These are phyloP conservation scores for Phytophthora sojae DNA, from an alignment of 352 stramenopile genomes.

Conservation along the genomic window DNA sequence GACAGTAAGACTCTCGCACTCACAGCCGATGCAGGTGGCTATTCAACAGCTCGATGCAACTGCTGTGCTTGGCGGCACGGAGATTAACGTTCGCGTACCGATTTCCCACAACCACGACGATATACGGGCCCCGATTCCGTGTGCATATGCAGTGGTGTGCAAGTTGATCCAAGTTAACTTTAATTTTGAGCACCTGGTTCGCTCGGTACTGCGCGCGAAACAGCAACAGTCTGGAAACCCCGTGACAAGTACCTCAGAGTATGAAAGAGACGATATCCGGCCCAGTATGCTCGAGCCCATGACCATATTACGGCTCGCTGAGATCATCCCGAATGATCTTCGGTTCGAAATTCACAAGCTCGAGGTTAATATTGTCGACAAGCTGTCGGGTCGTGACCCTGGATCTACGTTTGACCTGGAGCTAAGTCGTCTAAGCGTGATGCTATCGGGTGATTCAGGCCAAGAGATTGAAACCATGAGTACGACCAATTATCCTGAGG, in stretches of 20 bases:
- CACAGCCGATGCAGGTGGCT: constrained; percentile 17
- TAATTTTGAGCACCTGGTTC: constrained; percentile 25
- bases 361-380: constrained; percentile 29
- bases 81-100: constrained; percentile 41
- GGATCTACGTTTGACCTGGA: constrained; percentile 16
- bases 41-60: constrained; percentile 18
- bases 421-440: constrained; percentile 15
- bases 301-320: constrained; percentile 21
- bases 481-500: constrained; percentile 13
- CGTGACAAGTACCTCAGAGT: neutral
- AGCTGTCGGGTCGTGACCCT: neutral
- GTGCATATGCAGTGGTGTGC: constrained; percentile 23
- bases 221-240: neutral
- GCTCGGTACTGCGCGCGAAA: constrained; percentile 9
- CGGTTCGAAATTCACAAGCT: constrained; percentile 16
- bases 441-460: constrained; percentile 10
- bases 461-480: constrained; percentile 7
- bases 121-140: constrained; percentile 30
- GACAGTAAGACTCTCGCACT: constrained; percentile 24
- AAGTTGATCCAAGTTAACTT: constrained; percentile 30
- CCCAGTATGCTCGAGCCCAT: neutral
- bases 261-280: neutral
- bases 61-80: constrained; percentile 26
- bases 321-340: constrained; percentile 24
- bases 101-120: constrained; percentile 21